Base-by-base conservation (phyloP, 208 protist species). In the Wallacemonas sp. region DNA sequence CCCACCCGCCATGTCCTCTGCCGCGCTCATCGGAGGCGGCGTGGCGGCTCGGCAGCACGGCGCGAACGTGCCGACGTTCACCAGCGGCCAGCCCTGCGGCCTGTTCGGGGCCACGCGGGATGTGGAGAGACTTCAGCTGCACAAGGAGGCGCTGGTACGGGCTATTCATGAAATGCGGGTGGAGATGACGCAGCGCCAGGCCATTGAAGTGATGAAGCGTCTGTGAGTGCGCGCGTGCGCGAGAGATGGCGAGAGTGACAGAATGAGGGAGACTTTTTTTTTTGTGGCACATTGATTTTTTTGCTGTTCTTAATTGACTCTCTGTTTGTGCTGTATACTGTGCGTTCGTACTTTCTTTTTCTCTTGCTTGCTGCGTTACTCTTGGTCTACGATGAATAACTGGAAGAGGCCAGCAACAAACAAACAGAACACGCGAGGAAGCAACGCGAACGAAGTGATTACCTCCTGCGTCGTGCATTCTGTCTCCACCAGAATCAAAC, bases 131-230 rank as follows among this genome's bases (percentile, higher is more conserved):
- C 73, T 93, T 47, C 51, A 63, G 58, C 22, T 49, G 19, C 79
- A 72, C 67, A 75, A 68, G 44, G 64, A 79, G 28, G 77, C 68
- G 22, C 69, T 93, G 36, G 34, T 75, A 39, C 67, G 58, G 27
- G 78, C 62, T 31, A 88, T 93, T 59, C 62, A 86, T 39, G 69
- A 72, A 61, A 82, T 90, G 76, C 70, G 80, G 39, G 55, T 67
- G 11, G 86, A 90, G 62, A 66, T 71, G 15, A 55, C 73, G 42
- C 59, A 72, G 11, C 80, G 80, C 42, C 86, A 93, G 70, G 77
- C 82, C 12, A 45, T 70, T 39, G 55, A 76, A 9, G 67, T 77
- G 21, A 62, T 79, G 46, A 70, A 80, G 21, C 72, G 82, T 12
- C 19, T 79, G 26, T 85, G 38, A 68, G 36, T 42, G 36, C 15